Percentiles rank a stretch among this genome's conserved stretches.
Conservation (phyloP, 2,329 filamentous ascomycete species). For the Colletotrichum cordylinicola region DNA sequence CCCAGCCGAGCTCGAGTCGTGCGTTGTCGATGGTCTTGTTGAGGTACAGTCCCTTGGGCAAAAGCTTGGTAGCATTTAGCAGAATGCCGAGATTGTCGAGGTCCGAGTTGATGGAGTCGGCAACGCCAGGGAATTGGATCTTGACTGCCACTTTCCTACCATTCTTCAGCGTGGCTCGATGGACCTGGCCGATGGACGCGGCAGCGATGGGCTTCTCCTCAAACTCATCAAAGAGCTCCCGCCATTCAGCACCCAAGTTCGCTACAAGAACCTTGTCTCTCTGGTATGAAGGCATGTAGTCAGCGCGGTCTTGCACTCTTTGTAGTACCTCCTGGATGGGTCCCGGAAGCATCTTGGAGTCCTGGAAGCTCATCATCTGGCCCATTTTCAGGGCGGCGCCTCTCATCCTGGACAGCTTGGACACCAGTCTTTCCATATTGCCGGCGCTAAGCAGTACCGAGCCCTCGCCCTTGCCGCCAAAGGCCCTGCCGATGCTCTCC, state of each 20-base stretch:
- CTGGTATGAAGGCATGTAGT: slow-evolving; percentile 97
- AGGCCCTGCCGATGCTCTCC: slow-evolving; percentile 81
- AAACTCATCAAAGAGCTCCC: slow-evolving; percentile 81
- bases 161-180: slow-evolving; percentile 80
- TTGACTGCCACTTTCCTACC: slow-evolving; percentile 88
- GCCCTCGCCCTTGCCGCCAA: slow-evolving; percentile 70
- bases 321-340: slow-evolving; percentile 90
- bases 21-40: slow-evolving; percentile 98
- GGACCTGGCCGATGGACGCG: slow-evolving; percentile 96
- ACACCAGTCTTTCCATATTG: slow-evolving; percentile 92
- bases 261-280: slow-evolving; percentile 80
- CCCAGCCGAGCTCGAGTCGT: slow-evolving; percentile 89
- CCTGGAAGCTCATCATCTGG: slow-evolving; percentile 98
- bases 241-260: slow-evolving; percentile 86
- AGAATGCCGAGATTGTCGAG: slow-evolving; percentile 92
- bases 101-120: slow-evolving; percentile 95
- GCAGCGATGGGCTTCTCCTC: slow-evolving; percentile 93
- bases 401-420: slow-evolving; percentile 93
- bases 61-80: slow-evolving; percentile 85
- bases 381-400: slow-evolving; percentile 96
- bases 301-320: slow-evolving; percentile 92
- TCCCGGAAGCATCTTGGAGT: slow-evolving; percentile 90
- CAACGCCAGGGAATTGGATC: slow-evolving; percentile 95
- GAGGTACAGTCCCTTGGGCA: slow-evolving; percentile 91
- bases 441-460: slow-evolving; percentile 86